phyloP scores from a whole-genome alignment of 2,329 filamentous ascomycete species.

The Didymella lethalis region DNA sequence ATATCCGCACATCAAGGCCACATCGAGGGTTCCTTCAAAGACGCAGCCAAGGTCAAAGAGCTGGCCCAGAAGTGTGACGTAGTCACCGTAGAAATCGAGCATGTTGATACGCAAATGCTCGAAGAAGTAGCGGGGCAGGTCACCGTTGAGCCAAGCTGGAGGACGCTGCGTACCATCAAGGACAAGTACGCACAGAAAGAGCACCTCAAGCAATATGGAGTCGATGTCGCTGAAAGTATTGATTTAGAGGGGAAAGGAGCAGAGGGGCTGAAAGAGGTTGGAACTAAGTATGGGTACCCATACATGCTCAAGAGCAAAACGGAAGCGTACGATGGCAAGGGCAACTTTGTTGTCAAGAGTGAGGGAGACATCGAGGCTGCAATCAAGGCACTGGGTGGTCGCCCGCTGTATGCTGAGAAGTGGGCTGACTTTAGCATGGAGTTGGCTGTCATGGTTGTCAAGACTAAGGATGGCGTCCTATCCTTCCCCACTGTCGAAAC shows the following conservation, averaged over 20 bases:
- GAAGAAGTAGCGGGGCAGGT: constrained; percentile 78
- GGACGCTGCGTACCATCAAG: constrained; percentile 86
- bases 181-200: constrained; percentile 93
- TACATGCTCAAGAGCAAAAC: constrained; percentile 93
- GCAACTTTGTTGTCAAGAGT: constrained; percentile 71
- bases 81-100: constrained; percentile 93
- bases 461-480: constrained; percentile 77
- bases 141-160: constrained; percentile 79
- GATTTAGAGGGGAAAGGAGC: constrained; percentile 68
- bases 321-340: constrained; percentile 90
- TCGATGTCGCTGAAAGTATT: constrained; percentile 76
- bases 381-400: constrained; percentile 68
- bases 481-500: constrained; percentile 94
- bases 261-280: constrained; percentile 69
- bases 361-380: constrained; percentile 70
- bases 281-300: constrained; percentile 74
- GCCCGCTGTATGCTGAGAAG: constrained; percentile 86
- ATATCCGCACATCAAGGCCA: constrained; percentile 78
- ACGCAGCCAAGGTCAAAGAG: constrained; percentile 77
- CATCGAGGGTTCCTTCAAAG: constrained; percentile 87
- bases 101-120: constrained; percentile 87
- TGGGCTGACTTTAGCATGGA: constrained; percentile 87
- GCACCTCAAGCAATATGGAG: constrained; percentile 71
- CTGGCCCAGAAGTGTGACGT: constrained; percentile 81
- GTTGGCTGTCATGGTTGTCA: constrained; percentile 92